Percentiles rank a stretch among this genome's conserved stretches.
These are phyloP conservation scores for Castanopsis chinensis DNA, from an alignment of 306 rosid genomes.

Conservation along the genomic window DNA sequence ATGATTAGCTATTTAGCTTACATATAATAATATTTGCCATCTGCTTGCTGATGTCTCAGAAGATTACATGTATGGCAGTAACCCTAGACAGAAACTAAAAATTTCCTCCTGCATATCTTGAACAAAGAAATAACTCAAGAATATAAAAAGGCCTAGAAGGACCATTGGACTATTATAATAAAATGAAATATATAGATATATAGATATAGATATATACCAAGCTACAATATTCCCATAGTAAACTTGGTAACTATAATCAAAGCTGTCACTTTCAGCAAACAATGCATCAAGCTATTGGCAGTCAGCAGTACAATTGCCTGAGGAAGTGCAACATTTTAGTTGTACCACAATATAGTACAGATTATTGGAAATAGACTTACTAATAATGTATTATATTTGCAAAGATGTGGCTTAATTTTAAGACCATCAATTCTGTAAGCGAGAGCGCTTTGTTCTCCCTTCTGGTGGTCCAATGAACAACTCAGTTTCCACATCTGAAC, in stretches of 20 bases:
- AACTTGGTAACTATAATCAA: neutral
- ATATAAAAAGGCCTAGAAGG: neutral
- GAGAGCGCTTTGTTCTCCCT: constrained; percentile 35
- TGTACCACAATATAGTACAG: constrained; percentile 19
- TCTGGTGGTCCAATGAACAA: constrained; percentile 77
- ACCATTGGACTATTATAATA: neutral
- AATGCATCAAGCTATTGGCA: neutral
- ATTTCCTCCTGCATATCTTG: neutral
- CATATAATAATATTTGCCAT: no score
- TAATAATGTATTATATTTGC: constrained; percentile 18
- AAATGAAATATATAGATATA: neutral
- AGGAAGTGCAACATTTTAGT: constrained; percentile 1
- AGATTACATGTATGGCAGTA: no score
- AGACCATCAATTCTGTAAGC: constrained; percentile 10
- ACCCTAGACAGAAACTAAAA: no score
- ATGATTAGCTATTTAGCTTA: no score
- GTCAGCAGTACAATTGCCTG: constrained; percentile 17
- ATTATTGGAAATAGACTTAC: constrained; percentile 13
- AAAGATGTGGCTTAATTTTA: constrained; percentile 1
- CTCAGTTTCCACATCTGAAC: constrained; percentile 77
- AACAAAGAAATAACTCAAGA: neutral
- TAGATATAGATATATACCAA: neutral
- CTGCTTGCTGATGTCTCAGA: no score
- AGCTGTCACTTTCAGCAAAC: neutral
- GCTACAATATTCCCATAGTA: neutral